Evolutionary conservation across 1,284 basidiomycete genomes (phyloP), one percentile per base, ranked within the genome.

Genomic region (Sporisorium scitamineum): DNA sequence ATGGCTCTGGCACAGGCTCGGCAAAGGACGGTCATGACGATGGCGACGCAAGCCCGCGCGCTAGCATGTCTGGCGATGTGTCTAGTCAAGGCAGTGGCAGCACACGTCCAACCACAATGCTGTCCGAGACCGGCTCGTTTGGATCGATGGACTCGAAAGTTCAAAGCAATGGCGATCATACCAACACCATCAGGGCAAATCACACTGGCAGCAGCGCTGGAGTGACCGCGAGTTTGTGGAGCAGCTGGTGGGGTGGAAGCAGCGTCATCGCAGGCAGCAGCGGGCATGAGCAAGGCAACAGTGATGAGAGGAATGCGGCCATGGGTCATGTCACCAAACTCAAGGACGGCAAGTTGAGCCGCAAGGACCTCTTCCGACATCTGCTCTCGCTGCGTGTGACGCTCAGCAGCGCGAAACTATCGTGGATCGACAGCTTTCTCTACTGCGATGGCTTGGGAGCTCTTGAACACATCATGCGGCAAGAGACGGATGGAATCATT

Each of bases 341-440:
- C 37, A 61, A 60, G 32, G 67, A 70, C 6, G 59, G 54, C 51
- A 78, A 71, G 53, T 55, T 74, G 27, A 65, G 64, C 37, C 70
- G 78, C 18, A 80, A 77, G 50, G 76, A 80, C 13, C 70, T 81
- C 26, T 88, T 90, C 67, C 94, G 93, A 81, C 91, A 93, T 77
- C 87, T 96, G 1, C 92, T 94, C 45, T 91, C 91, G 1, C 87
- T 97, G n/a, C 90, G 94, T 3, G 92, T 95, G 0, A 92, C 94
- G 79, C 87, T 96, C 1, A 93, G 93, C 5, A 95, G 93, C 0
- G 92, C 92, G 0, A 91, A 91, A 64, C 76, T 94, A 18, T 87
- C 88, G 0, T 95, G 93, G 90, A 91, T 94, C 50, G 88, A 91
- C 72, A 90, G 91, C 42, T 96, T 96, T 79, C 88, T 95, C 2